Base-by-base conservation (phyloP, 108 stramenopile genomes). In the Skeletonema grethae region DNA sequence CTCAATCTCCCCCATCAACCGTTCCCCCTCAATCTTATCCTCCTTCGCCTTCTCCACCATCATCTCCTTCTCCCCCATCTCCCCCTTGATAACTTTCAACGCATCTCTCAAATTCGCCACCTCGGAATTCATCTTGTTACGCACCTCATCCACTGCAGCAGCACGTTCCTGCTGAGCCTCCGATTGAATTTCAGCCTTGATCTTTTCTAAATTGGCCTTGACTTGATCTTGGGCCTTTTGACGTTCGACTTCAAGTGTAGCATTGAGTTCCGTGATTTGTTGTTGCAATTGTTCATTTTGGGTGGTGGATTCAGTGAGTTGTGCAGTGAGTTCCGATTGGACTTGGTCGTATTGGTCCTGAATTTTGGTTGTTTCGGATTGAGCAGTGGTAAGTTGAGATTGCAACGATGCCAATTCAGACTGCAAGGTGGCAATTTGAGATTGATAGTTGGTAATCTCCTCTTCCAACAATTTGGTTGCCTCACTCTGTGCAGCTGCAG, bases 51-150 rank as follows among this genome's bases (percentile, higher is more conserved):
- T 43, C 35, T 32, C 18, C 18, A 62, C 60, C n/a, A 57, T 56
- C 57, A 41, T 53, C 22, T 80, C 72, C 68, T 58, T 67, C 46
- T 67, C 72, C 24, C 25, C 58, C 75, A 76, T 68, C 60, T 69
- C 64, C 35, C 68, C 72, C 72, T 73, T 63, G 10, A 80, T 58
- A 15, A 29, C 59, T 45, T 69, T 70, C 62, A 80, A 48, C 3
- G 67, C 72, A 8, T 61, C 57, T n/a, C 58, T 68, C 25, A 80
- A 60, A 63, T 80, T 80, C 1, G 68, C 72, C n/a, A 80, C 67
- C 64, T 80, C 79, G 7, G 65, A 22, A 65, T 73, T 73, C 79
- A 80, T 80, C 45, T 56, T 73, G 16, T 2, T 46, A 35, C 79
- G 24, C 1, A 73, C 72, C 24, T 69, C 72, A 56, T 80, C 67